Base-by-base conservation (phyloP, 768 basidiomycete genomes). In the Phallus indusiatus region DNA sequence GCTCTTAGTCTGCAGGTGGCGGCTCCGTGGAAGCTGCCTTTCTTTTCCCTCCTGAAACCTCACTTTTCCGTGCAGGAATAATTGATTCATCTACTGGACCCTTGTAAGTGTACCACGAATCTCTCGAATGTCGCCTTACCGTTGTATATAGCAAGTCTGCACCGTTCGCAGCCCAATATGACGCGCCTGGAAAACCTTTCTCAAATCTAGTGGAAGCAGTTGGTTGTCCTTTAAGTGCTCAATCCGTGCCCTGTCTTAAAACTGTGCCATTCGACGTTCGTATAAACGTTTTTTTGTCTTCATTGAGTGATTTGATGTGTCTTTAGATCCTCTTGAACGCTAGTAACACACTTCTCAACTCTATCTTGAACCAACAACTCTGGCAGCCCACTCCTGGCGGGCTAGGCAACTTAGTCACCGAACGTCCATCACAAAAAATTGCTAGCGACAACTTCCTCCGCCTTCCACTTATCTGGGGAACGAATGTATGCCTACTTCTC, bases 311-410 rank as follows among this genome's bases (percentile, higher is more conserved):
- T 20, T 53, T 36, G 49, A 24, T 50, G 24, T 11, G 24, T 59
- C 34, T 33, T 46, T 49, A 83, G 82, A 77, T 72, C 2, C 70
- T 83, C n/a, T 47, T 80, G 60, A 73, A 74, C 55, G 75, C 76
- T 50, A 78, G 74, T 46, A 80, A 81, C 62, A 50, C 61, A 0
- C 74, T 83, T 76, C 78, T 79, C 9, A 53, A 20, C 0, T 54
- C 69, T 0, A 77, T 76, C 1, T 66, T 84, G 24, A 82, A 84
- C 54, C 17, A 59, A 0, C 82, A 84, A 62, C 68, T 83, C 5
- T 83, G 82, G 82, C 73, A 83, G 62, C 81, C 82, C 0, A 60
- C 80, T 0, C 73, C 82, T 5, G 81, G 82, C 0, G 78, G 78
- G 1, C 55, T 68, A 0, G 80, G 79, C 1, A 83, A 79, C 64